phyloP scores from a whole-genome alignment of 2,329 filamentous ascomycete genomes.

The Venturiaceae sp. region DNA sequence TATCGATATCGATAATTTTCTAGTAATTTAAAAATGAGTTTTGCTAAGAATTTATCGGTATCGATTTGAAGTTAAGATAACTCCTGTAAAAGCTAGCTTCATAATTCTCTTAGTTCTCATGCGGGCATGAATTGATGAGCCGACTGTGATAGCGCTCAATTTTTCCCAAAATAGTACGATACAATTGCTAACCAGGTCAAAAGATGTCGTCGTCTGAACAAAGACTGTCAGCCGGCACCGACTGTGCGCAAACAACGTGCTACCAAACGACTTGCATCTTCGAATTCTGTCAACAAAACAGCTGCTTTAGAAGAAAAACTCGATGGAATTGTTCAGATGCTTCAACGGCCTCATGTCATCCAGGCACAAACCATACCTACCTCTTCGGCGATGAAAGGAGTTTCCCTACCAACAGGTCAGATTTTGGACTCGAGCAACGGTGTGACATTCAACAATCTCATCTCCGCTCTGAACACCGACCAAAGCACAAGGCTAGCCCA shows the following conservation, averaged over 20 bases:
- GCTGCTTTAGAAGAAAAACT: constrained; percentile 20
- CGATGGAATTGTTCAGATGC: constrained; percentile 19
- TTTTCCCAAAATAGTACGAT: not conserved
- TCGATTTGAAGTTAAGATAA: too few relatives aligned
- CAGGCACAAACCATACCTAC: not conserved
- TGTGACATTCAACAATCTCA: not conserved
- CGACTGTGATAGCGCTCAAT: not conserved
- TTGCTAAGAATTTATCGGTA: too few relatives aligned
- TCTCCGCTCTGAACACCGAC: not conserved
- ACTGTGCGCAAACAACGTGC: constrained; percentile 11
- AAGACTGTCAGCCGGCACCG: constrained; percentile 13
- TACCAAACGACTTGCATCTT: not conserved
- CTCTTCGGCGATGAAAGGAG: not conserved
- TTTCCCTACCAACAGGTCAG: not conserved
- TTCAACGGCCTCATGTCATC: constrained; percentile 10
- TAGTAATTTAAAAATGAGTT: too few relatives aligned
- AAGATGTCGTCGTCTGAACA: constrained; percentile 15
- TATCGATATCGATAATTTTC: too few relatives aligned
- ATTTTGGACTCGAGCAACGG: not conserved
- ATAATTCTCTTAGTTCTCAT: too few relatives aligned
- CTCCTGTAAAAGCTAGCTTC: too few relatives aligned
- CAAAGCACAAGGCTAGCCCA: not conserved
- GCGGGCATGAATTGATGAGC: constrained; percentile 11
- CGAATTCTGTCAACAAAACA: constrained; percentile 1
- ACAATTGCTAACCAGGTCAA: not conserved